Percentiles rank a stretch among this genome's conserved stretches.
phyloP scores from a whole-genome alignment of 441 rosid genomes.

The Populus tomentosa region DNA sequence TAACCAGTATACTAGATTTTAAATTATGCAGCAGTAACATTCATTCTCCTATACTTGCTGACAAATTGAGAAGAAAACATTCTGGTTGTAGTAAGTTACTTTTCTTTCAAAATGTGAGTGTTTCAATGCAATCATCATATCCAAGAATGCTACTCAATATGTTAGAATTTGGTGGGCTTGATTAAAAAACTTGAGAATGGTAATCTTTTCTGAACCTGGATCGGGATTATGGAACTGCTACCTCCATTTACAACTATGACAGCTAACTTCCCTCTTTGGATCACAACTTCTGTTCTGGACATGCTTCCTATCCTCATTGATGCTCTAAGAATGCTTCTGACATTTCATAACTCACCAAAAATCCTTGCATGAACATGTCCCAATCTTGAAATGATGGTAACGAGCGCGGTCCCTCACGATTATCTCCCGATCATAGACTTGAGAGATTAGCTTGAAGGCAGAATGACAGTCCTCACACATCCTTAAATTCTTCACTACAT shows the following conservation, averaged over 20 bases:
- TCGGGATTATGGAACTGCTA: not conserved
- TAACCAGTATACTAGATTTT: not conserved
- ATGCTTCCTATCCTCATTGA: too few relatives aligned
- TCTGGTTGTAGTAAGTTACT: too few relatives aligned
- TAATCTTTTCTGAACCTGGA: not conserved
- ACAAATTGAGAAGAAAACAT: not conserved
- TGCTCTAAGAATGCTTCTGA: not conserved
- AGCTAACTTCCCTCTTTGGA: not conserved
- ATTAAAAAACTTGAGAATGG: not conserved
- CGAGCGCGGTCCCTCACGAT: conserved; percentile 28
- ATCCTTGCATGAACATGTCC: conserved; percentile 46
- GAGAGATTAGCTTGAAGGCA: too few relatives aligned
- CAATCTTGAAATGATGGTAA: conserved; percentile 45
- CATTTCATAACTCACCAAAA: conserved; percentile 33
- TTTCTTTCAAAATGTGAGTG: too few relatives aligned
- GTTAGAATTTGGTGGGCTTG: not conserved
- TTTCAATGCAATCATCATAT: not conserved
- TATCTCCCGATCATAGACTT: too few relatives aligned
- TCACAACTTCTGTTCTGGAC: not conserved
- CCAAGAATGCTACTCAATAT: not conserved
- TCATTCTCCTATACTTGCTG: not conserved
- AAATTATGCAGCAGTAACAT: not conserved
- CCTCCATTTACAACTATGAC: not conserved
- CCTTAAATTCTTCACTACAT: conserved; percentile 13
- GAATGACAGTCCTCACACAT: too few relatives aligned